A percentile compares a stretch with the other conserved stretches of the same genome.
Conservation (phyloP, 805 yeast species). For the Phaffomyces opuntiae region DNA sequence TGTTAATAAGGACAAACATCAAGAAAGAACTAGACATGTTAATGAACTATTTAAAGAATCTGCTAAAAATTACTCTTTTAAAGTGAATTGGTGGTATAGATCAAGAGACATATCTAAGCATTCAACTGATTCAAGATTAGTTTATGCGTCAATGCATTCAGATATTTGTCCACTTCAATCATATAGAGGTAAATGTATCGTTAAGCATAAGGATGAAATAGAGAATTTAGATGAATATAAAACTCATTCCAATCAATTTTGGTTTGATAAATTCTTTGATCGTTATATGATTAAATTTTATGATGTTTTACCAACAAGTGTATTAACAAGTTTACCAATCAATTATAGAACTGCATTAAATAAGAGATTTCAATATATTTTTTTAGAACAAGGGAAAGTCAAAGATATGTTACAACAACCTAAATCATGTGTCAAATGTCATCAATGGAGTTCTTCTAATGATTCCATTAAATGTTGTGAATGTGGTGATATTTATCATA, state of each 20-base stretch:
- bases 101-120: slow-evolving; percentile 75
- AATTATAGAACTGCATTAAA: slow-evolving; percentile 55
- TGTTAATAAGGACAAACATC: slow-evolving; percentile 29
- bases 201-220: slow-evolving; percentile 62
- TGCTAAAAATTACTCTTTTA: slow-evolving; percentile 50
- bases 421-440: slow-evolving; percentile 65
- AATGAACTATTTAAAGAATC: slow-evolving; percentile 25
- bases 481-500: slow-evolving; percentile 65
- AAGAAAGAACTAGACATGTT: slow-evolving; percentile 1
- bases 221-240: slow-evolving; percentile 43
- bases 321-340: slow-evolving; percentile 49
- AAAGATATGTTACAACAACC: slow-evolving; percentile 59
- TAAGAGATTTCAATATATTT: slow-evolving; percentile 65
- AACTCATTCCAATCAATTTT: slow-evolving; percentile 61
- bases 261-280: slow-evolving; percentile 81
- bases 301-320: slow-evolving; percentile 62
- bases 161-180: slow-evolving; percentile 74
- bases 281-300: slow-evolving; percentile 78
- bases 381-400: slow-evolving; percentile 62
- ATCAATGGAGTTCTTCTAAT: slow-evolving; percentile 73
- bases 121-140: slow-evolving; percentile 61
- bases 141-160: slow-evolving; percentile 81
- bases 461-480: slow-evolving; percentile 79
- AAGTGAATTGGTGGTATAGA: slow-evolving; percentile 87
- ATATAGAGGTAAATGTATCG: slow-evolving; percentile 68